Evolutionary conservation across 169 alveolate genomes (phyloP), one percentile per base, ranked within the genome.

Genomic region (Prorocentrum cordatum): DNA sequence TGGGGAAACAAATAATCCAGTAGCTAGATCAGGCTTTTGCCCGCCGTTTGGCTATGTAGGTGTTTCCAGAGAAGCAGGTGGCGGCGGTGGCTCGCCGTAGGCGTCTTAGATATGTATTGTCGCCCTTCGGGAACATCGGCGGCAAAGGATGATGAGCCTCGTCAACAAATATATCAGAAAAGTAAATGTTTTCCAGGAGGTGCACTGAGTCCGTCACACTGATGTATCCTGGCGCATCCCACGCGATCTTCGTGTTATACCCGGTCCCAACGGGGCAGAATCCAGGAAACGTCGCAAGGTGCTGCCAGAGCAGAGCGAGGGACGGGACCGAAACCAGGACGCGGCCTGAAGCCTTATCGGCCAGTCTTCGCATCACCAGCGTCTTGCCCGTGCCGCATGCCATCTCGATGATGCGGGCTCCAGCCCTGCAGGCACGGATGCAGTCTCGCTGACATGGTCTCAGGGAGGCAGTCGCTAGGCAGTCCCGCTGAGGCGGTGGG

Each of bases 321-420:
- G 42, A 22, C 5, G 84, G 84, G 12, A 72, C 84, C 2, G 68
- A 50, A 58, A 75, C 42, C 86, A 75, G 35, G 20, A 16, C 86
- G 20, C 31, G 32, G 22, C 86, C 72, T 0, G 61, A 1, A 0
- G 12, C 4, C 12, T 35, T 75, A 20, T 3, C 22, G 1, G 35
- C 86, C 33, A 75, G 14, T 59, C 54, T 71, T 2, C 24, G 58
- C 27, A 75, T 75, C 0, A 75, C 58, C 0, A 70, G 71, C 9
- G 86, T 75, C 86, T 75, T 75, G 3, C 86, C 86, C 0, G 61
- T 75, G 1, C 86, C 86, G 22, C 86, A 75, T 0, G 86, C 86
- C 61, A 75, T 33, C 61, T 75, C 86, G 2, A 75, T 27, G 36
- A n/a, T 24, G 32, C 86, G 66, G 10, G 86, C 86, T 2, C 86